phyloP scores from a whole-genome alignment of 2,329 filamentous ascomycete genomes.

The Cytospora chrysosperma region DNA sequence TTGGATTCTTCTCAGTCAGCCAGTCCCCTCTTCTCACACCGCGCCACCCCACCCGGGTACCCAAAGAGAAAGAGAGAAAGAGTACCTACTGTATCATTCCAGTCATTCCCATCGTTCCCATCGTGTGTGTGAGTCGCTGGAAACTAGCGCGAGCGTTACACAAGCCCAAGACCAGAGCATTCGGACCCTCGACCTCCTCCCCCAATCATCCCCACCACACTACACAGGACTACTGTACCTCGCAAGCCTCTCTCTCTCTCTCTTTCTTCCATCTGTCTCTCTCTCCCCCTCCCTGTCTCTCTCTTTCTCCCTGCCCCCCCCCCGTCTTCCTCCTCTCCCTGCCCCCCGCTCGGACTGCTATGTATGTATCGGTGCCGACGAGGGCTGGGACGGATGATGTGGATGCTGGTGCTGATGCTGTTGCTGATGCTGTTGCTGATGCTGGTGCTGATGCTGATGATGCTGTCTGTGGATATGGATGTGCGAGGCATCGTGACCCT shows the following conservation, averaged over 20 bases:
- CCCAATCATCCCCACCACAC: background rate
- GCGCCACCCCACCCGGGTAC: background rate
- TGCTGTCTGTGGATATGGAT: background rate
- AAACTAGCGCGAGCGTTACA: constrained; percentile 17
- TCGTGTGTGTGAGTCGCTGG: background rate
- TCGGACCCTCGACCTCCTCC: background rate
- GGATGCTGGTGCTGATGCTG: background rate
- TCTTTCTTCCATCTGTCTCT: background rate
- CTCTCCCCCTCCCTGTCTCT: background rate
- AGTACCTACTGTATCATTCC: too few relatives aligned
- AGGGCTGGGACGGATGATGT: background rate
- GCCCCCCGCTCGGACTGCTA: background rate
- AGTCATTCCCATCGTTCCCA: too few relatives aligned
- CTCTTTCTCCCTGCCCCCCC: background rate
- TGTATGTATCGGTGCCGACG: background rate
- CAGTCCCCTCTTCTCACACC: background rate
- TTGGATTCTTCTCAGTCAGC: background rate
- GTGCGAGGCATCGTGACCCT: background rate
- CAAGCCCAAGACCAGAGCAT: background rate
- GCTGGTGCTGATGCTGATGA: background rate
- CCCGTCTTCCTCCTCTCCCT: background rate
- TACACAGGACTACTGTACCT: background rate
- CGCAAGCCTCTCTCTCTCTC: background rate
- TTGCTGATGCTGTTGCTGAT: background rate
- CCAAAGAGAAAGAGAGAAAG: too few relatives aligned